Evolutionary conservation across 2,329 filamentous ascomycete genomes (phyloP).

Genomic region (Graphiopsis chlorocephala): DNA sequence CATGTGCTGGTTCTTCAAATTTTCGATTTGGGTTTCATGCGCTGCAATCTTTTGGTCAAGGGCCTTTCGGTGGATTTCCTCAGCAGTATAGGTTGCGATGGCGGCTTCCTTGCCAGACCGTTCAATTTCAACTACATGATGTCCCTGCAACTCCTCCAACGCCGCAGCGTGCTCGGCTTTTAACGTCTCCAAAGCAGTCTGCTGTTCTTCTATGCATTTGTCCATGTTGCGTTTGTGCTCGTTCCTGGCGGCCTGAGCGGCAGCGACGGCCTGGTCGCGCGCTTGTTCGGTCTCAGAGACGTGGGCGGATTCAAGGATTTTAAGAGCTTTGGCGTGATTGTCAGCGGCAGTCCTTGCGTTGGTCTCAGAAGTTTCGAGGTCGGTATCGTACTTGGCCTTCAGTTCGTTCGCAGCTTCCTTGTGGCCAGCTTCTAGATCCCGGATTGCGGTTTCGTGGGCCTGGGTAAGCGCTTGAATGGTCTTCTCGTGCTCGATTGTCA

Average conservation of each 20-base stretch:
- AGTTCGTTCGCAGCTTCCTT: conserved; percentile 17
- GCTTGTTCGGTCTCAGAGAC: conserved; percentile 6
- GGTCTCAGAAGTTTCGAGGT: conserved; percentile 7
- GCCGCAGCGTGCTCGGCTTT: conserved; percentile 14
- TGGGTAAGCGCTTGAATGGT: conserved; percentile 11
- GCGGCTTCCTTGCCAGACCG: conserved; percentile 1
- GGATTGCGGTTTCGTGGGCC: conserved; percentile 16
- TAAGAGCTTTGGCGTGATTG: conserved; percentile 13
- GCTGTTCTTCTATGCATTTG: conserved; percentile 9
- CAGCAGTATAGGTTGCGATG: not conserved
- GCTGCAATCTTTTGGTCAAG: conserved; percentile 1
- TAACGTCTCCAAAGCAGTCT: conserved; percentile 5
- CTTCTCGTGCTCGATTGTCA: conserved; percentile 3
- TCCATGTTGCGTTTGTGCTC: conserved; percentile 7
- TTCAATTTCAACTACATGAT: conserved; percentile 11
- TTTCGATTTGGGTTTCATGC: conserved; percentile 13
- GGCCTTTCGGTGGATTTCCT: not conserved
- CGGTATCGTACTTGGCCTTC: conserved; percentile 20
- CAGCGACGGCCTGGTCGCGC: not conserved
- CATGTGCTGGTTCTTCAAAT: not conserved
- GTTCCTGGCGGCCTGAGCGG: conserved; percentile 5
- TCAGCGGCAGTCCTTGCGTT: conserved; percentile 14
- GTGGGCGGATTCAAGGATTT: not conserved
- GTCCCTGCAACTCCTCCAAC: conserved; percentile 13
- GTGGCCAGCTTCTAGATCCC: conserved; percentile 15